Conservation (phyloP, 1,284 basidiomycete genomes). For the Boletus semigastroideus region DNA sequence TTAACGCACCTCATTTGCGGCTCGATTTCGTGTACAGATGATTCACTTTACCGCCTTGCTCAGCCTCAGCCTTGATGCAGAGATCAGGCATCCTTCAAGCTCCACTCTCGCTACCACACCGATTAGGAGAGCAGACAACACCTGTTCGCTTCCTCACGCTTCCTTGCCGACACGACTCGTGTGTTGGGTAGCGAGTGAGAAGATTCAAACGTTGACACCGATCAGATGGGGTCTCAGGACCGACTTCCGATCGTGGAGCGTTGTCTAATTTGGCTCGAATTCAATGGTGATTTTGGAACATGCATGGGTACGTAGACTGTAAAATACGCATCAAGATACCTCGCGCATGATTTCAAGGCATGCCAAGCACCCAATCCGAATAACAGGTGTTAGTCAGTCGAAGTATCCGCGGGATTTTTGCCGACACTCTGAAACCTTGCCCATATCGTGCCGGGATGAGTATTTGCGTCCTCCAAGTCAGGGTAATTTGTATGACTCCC, state of each 20-base stretch:
- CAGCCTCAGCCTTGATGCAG: constrained; percentile 69
- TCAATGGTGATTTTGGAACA: constrained; percentile 97
- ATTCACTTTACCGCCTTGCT: constrained; percentile 1
- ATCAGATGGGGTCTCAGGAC: constrained; percentile 89
- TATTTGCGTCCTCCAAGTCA: constrained; percentile 99
- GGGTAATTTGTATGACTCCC: constrained; percentile 93
- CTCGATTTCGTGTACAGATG: constrained; percentile 28
- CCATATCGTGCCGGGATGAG: constrained; percentile 62
- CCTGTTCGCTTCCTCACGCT: constrained; percentile 60
- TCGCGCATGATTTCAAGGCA: constrained; percentile 98
- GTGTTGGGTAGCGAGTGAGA: constrained; percentile 76
- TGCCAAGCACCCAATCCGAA: constrained; percentile 90
- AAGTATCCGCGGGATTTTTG: constrained; percentile 94
- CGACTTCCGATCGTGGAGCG: constrained; percentile 69
- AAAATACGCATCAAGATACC: constrained; percentile 96
- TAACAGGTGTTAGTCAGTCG: constrained; percentile 94
- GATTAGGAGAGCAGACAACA: constrained; percentile 90
- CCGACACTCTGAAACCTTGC: constrained; percentile 87
- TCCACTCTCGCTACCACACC: constrained; percentile 94
- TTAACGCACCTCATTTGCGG: constrained; percentile 46
- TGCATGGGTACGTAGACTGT: constrained; percentile 70
- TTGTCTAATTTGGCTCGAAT: constrained; percentile 96
- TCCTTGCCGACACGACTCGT: constrained; percentile 14
- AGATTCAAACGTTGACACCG: constrained; percentile 85
- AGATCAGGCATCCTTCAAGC: constrained; percentile 97